Evolutionary conservation across 2,329 filamentous ascomycete genomes (phyloP).

Genomic region (Fusarium sp.): DNA sequence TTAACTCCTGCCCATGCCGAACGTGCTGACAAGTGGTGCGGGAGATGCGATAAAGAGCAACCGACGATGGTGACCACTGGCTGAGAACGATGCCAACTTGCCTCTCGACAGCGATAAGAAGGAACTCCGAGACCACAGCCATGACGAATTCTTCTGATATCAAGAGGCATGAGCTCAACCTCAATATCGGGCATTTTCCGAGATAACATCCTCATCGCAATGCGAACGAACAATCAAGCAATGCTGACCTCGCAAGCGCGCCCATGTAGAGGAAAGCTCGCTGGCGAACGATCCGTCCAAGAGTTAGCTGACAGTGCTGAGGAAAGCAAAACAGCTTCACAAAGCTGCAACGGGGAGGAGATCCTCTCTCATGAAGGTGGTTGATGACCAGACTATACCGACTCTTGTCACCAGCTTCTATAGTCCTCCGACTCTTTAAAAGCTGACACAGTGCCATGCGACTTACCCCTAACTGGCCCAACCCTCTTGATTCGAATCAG

Average conservation of each 20-base stretch:
- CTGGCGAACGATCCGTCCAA: fast-evolving
- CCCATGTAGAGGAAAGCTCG: too few relatives aligned
- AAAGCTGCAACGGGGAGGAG: fast-evolving
- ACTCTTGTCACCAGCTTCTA: neutral
- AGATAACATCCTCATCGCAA: neutral
- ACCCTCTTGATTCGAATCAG: fast-evolving
- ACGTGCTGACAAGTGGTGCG: fast-evolving
- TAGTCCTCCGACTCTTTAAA: neutral
- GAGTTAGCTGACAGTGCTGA: fast-evolving
- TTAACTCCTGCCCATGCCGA: neutral
- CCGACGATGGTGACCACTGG: neutral
- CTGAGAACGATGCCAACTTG: neutral
- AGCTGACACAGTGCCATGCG: neutral
- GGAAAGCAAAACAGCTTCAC: neutral
- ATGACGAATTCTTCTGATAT: neutral
- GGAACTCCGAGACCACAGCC: neutral
- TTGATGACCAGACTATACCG: fast-evolving
- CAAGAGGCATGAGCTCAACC: too few relatives aligned
- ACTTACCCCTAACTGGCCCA: neutral
- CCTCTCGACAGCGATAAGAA: neutral
- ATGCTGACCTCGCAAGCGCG: neutral
- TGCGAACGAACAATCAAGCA: neutral
- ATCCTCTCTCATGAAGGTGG: too few relatives aligned
- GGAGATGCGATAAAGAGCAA: neutral
- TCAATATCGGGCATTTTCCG: neutral